Evolutionary conservation across 108 stramenopile genomes (phyloP).

Genomic region (Nitzschia putrida): DNA sequence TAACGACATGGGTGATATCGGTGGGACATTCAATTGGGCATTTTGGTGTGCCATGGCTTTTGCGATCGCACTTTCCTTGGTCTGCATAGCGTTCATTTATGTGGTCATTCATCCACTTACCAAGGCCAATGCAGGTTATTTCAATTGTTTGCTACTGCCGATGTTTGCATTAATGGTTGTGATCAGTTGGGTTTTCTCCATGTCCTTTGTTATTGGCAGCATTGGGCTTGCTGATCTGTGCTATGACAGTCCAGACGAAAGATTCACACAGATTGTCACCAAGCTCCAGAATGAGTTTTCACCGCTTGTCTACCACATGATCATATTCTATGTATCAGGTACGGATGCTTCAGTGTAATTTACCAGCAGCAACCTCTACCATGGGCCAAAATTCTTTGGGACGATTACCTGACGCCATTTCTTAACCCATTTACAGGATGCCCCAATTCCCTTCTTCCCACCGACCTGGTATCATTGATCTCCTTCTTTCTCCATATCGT

Average conservation of each 20-base stretch:
- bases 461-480: no score
- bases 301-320: not conserved
- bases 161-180: not conserved
- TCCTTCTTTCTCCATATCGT: no score
- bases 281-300: not conserved
- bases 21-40: conserved; percentile 7
- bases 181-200: conserved; percentile 2
- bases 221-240: conserved; percentile 10
- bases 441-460: no score
- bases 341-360: not conserved
- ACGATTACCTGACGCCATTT: no score
- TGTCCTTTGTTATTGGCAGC: not conserved
- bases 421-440: no score
- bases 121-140: not conserved
- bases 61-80: not conserved
- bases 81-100: not conserved
- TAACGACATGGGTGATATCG: conserved; percentile 1
- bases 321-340: conserved; percentile 9
- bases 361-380: not conserved
- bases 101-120: not conserved
- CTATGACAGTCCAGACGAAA: conserved; percentile 2
- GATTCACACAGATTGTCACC: not conserved
- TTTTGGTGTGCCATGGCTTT: not conserved
- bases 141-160: not conserved
- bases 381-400: not conserved